Percentiles rank a stretch among this genome's conserved stretches.
phyloP scores from a whole-genome alignment of 305 asterid genomes.

The Plantago coronopus region DNA sequence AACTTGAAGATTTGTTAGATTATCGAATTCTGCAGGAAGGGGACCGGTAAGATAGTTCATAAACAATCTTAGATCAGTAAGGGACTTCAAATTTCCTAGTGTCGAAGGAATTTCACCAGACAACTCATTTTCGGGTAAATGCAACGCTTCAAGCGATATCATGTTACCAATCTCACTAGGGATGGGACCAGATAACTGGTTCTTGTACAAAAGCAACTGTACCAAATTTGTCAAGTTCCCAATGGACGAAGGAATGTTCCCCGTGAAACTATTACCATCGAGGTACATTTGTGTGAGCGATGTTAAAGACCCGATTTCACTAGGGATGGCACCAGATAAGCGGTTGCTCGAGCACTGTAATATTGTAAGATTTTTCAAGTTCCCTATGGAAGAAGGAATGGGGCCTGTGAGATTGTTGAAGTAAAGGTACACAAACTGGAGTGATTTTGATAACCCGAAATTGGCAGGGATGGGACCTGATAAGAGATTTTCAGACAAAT shows the following conservation, averaged over 20 bases:
- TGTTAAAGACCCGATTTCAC: constrained; percentile 4
- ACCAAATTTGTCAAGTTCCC: constrained; percentile 18
- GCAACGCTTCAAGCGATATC: constrained; percentile 5
- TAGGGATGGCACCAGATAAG: constrained; percentile 11
- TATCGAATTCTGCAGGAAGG: constrained; percentile 17
- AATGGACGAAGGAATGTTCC: constrained; percentile 22
- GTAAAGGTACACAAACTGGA: neutral
- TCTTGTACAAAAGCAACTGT: constrained; percentile 1
- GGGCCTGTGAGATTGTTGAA: constrained; percentile 17
- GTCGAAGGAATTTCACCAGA: constrained; percentile 18
- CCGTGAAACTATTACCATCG: constrained; percentile 9
- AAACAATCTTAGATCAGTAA: constrained; percentile 3
- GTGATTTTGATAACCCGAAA: constrained; percentile 7
- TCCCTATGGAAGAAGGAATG: constrained; percentile 27
- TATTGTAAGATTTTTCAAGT: constrained; percentile 15
- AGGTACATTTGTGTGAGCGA: neutral
- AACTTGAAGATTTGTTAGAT: constrained; percentile 8
- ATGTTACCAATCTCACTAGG: constrained; percentile 19
- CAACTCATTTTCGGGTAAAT: constrained; percentile 1
- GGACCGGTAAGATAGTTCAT: constrained; percentile 21
- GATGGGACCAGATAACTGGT: constrained; percentile 22
- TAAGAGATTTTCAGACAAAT: constrained; percentile 8
- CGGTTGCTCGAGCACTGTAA: no score
- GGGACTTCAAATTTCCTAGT: neutral
- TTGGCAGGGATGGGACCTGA: constrained; percentile 10